Percentiles rank a stretch among this genome's conserved stretches.
Evolutionary conservation across 768 basidiomycete genomes (phyloP).

Genomic region (Mycena galopus): DNA sequence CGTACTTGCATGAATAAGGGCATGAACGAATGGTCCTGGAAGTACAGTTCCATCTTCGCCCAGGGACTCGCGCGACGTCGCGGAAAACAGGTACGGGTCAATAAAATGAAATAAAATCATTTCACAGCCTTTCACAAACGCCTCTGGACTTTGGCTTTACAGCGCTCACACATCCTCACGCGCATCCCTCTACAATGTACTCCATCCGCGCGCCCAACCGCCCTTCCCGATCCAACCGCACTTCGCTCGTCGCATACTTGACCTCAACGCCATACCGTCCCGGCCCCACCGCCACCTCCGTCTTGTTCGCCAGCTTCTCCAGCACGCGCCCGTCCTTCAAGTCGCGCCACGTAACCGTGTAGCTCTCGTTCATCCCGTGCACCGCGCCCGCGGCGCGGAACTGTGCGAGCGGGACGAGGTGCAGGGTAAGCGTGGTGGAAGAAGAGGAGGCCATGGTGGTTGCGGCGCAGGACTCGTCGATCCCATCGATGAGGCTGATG

Average conservation of each 20-base stretch:
- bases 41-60: conserved; percentile 96
- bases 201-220: neutral
- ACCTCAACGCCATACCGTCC: conserved; percentile 64
- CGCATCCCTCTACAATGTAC: neutral
- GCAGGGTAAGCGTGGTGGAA: conserved; percentile 54
- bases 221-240: conserved; percentile 56
- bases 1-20: conserved; percentile 95
- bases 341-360: conserved; percentile 71
- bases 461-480: conserved; percentile 55
- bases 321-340: conserved; percentile 60
- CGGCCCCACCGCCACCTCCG: conserved; percentile 55
- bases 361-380: conserved; percentile 58
- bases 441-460: too few relatives aligned
- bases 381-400: conserved; percentile 52
- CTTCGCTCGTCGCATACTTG: conserved; percentile 67
- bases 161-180: too few relatives aligned
- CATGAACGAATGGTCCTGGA: conserved; percentile 94
- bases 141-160: too few relatives aligned
- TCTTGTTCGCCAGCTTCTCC: conserved; percentile 63
- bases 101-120: too few relatives aligned
- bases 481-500: conserved; percentile 71
- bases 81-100: conserved; percentile 93
- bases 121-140: too few relatives aligned
- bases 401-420: conserved; percentile 73
- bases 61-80: conserved; percentile 83